Percentiles rank a stretch among this genome's conserved stretches.
Conservation (phyloP, 495 filamentous ascomycete genomes). For the Rusavskia elegans region DNA sequence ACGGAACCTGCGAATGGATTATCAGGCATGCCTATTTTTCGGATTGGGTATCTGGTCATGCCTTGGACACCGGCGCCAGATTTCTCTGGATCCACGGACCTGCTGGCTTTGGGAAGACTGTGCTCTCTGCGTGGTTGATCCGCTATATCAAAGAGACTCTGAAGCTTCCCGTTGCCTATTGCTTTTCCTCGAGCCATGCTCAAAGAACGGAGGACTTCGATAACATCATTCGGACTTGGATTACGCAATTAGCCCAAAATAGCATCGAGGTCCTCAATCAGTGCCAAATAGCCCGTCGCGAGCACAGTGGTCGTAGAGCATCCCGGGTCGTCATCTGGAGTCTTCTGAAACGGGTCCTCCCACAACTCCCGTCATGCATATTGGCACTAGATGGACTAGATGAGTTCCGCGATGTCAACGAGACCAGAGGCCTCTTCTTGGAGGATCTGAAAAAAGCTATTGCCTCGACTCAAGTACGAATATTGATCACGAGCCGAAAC, state of each 20-base stretch:
- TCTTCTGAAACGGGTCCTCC: background rate
- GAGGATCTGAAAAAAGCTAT: background rate
- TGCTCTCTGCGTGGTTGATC: background rate
- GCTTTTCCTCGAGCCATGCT: background rate
- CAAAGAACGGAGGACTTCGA: background rate
- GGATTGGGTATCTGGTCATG: background rate
- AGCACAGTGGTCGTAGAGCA: background rate
- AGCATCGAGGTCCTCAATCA: background rate
- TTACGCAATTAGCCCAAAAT: background rate
- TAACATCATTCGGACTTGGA: background rate
- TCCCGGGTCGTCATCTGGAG: background rate
- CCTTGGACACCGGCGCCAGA: background rate
- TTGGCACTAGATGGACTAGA: background rate
- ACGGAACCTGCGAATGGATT: constrained; percentile 1
- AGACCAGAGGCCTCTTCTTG: background rate
- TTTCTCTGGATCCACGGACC: background rate
- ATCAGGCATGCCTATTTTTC: background rate
- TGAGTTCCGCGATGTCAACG: background rate
- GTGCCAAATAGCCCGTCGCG: background rate
- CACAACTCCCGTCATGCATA: background rate
- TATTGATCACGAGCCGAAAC: background rate
- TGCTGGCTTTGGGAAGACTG: background rate
- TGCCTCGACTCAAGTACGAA: background rate
- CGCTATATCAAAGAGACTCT: background rate
- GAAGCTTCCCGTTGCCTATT: background rate